Conservation (phyloP, 2,329 filamentous ascomycete species). For the Stachybotrys chartarum region DNA sequence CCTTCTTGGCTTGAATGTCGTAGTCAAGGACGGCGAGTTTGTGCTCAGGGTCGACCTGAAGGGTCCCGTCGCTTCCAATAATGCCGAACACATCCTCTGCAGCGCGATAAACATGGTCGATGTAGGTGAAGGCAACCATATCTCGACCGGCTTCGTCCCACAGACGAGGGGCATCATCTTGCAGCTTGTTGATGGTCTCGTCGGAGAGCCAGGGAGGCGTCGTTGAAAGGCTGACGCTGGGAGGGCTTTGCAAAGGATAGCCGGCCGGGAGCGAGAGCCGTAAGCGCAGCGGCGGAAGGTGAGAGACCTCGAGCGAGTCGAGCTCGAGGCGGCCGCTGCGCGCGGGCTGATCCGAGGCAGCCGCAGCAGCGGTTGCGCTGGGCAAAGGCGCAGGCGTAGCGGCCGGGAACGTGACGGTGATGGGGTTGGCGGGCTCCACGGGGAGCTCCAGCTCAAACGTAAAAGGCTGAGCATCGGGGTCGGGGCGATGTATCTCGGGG, state of each 20-base stretch:
- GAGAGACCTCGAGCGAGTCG: constrained; percentile 44
- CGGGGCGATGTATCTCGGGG: constrained; percentile 50
- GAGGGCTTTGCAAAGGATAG: constrained; percentile 50
- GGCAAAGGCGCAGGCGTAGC: constrained; percentile 16
- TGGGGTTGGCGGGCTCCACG: constrained; percentile 44
- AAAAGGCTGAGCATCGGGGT: constrained; percentile 30
- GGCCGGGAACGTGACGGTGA: constrained; percentile 52
- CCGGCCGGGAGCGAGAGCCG: constrained; percentile 46
- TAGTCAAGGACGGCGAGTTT: constrained; percentile 72
- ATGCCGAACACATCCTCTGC: constrained; percentile 56
- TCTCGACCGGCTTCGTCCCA: constrained; percentile 58
- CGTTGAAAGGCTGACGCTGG: constrained; percentile 43
- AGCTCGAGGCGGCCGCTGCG: constrained; percentile 11
- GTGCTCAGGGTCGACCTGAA: constrained; percentile 47
- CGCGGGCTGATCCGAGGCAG: background rate
- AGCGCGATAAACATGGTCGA: constrained; percentile 54
- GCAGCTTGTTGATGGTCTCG: constrained; percentile 39
- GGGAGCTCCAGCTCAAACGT: constrained; percentile 50
- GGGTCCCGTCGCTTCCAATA: constrained; percentile 35
- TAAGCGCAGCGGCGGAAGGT: constrained; percentile 52
- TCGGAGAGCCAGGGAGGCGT: constrained; percentile 50
- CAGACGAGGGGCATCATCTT: constrained; percentile 41
- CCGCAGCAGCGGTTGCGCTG: background rate
- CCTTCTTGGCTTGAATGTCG: constrained; percentile 65
- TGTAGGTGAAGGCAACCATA: constrained; percentile 54